Evolutionary conservation across 2,329 filamentous ascomycete genomes (phyloP).

Genomic region (Cladosporium sp.): DNA sequence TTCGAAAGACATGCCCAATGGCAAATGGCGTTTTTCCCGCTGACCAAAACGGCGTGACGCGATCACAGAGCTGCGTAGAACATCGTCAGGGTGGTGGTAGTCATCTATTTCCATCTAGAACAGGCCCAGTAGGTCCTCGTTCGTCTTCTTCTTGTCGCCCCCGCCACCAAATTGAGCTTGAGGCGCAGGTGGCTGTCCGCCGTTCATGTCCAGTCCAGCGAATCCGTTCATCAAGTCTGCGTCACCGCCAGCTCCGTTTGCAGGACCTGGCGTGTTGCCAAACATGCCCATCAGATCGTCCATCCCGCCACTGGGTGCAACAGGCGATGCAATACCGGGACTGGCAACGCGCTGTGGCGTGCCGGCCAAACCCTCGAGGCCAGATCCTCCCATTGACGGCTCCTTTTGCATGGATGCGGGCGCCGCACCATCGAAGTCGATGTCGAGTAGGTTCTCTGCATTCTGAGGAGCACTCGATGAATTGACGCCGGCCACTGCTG

Average conservation of each 20-base stretch:
- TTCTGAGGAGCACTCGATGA: conserved; percentile 64
- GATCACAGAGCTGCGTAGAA: not conserved
- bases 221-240: conserved; percentile 73
- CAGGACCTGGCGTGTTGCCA: conserved; percentile 42
- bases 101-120: conserved; percentile 41
- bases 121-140: conserved; percentile 57
- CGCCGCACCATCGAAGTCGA: conserved; percentile 90
- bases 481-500: conserved; percentile 53
- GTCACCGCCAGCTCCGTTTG: conserved; percentile 28
- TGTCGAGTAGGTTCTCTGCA: conserved; percentile 91
- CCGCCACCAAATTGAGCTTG: conserved; percentile 56
- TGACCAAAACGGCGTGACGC: not conserved
- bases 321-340: conserved; percentile 52
- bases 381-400: conserved; percentile 51
- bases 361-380: conserved; percentile 57
- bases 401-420: conserved; percentile 80
- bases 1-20: not conserved
- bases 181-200: conserved; percentile 63
- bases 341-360: conserved; percentile 70
- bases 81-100: not conserved
- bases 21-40: not conserved
- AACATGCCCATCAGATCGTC: conserved; percentile 79
- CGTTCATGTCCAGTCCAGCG: conserved; percentile 73
- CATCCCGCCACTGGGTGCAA: conserved; percentile 57
- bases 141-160: conserved; percentile 51